A percentile compares a stretch with the other conserved stretches of the same genome.
phyloP scores from a whole-genome alignment of 257 asterid genomes.

The Forsythia viridissima region DNA sequence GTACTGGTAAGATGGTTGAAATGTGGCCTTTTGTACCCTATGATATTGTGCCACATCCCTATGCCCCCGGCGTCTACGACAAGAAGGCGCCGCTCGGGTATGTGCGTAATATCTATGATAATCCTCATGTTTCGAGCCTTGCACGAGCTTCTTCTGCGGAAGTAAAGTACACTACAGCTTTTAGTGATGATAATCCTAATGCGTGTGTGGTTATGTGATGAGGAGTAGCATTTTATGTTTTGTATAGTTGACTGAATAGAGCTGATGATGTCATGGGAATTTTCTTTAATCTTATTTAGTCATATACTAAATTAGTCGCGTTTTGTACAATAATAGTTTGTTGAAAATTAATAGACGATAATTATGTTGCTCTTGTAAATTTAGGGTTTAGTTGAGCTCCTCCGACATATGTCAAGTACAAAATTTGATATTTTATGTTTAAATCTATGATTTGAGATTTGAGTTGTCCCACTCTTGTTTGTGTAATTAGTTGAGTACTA shows the following conservation, averaged over 20 bases:
- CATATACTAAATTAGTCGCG: too few relatives aligned
- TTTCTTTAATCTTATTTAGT: too few relatives aligned
- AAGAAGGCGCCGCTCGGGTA: conserved; percentile 44
- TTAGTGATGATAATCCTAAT: conserved; percentile 43
- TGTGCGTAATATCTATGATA: conserved; percentile 28
- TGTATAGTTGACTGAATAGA: neutral
- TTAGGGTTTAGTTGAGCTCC: neutral
- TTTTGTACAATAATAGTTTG: too few relatives aligned
- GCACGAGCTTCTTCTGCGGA: conserved; percentile 47
- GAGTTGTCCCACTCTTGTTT: too few relatives aligned
- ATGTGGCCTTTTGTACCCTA: conserved; percentile 49
- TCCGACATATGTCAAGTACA: too few relatives aligned
- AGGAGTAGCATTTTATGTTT: neutral
- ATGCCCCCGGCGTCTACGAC: conserved; percentile 45
- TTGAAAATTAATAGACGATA: too few relatives aligned
- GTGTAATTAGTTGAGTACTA: too few relatives aligned
- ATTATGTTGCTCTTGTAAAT: neutral
- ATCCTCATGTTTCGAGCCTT: conserved; percentile 29
- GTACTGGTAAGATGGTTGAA: conserved; percentile 38
- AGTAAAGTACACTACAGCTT: conserved; percentile 40
- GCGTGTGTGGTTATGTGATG: conserved; percentile 39
- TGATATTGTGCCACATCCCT: conserved; percentile 46
- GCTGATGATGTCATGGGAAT: neutral
- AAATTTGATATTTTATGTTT: too few relatives aligned
- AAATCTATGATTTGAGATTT: too few relatives aligned